Evolutionary conservation across 257 asterid genomes (phyloP), one percentile per base, ranked within the genome.

Genomic region (Capsicum rhomboideum): DNA sequence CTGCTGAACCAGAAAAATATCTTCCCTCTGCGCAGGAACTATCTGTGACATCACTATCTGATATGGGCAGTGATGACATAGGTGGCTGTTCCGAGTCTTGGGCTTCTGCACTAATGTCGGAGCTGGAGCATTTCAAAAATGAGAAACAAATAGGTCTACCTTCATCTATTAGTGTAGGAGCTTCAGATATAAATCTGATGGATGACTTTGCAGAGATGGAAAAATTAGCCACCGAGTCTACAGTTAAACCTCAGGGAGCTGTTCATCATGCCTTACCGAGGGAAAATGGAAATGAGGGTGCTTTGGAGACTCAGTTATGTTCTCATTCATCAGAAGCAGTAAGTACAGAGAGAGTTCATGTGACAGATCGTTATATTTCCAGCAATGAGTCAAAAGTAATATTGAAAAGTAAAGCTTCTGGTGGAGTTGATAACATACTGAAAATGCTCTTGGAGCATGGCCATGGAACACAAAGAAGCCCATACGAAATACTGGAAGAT

Each of bases 171-270:
- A 83, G 86, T 14, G 87, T 88, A 85, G 96, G 91, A 83, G 80
- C 92, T 85, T 85, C 93, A 29, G 97, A 92, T 74, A 91, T 91
- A 87, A 89, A 89, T 86, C 91, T 96, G 84, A 92, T 96, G 98
- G 98, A 92, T 84, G 99, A 96, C 88, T 96, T 96, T 84, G 92
- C 90, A 56, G 98, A 96, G 93, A 96, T 96, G 97, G 99, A 96
- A 85, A 96, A 91, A 87, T 64, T 93, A 84, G 97, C 97, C 3
- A 78, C 89, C 1, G 93, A 89, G 75, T 88, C 93, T 68, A 83
- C 84, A 23, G 88, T 90, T 68, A 84, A 80, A 85, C 86, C 90
- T n/a, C 77, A 78, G 52, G 90, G 80, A 89, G 87, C 86, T 66
- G 66, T 86, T 52, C 89, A 79, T 59, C 88, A 83, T 88, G 80